Evolutionary conservation across 306 rosid genomes (phyloP).

Genomic region (Prosopis cineraria): DNA sequence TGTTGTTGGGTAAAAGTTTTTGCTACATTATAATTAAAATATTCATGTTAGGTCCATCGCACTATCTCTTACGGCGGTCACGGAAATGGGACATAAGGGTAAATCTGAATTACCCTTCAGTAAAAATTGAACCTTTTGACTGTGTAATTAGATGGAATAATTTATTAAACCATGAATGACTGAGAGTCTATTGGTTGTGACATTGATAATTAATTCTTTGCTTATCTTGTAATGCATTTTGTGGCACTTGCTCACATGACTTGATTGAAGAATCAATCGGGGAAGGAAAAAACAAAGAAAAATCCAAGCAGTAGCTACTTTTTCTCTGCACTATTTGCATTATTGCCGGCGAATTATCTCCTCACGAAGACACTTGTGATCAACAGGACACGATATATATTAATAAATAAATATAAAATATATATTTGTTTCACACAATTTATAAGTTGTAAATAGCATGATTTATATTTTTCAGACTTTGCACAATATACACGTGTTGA

Average conservation of each 20-base stretch:
- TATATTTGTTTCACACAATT: too few relatives aligned
- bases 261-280: not conserved
- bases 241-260: not conserved
- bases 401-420: too few relatives aligned
- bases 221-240: constrained; percentile 10
- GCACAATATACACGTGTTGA: too few relatives aligned
- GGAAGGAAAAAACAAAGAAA: not conserved
- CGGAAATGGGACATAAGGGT: constrained; percentile 36
- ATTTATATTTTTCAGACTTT: too few relatives aligned
- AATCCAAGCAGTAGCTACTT: not conserved
- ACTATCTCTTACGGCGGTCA: constrained; percentile 29
- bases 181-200: constrained; percentile 9
- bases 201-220: constrained; percentile 27
- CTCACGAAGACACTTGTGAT: not conserved
- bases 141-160: constrained; percentile 30
- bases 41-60: constrained; percentile 31
- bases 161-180: constrained; percentile 11
- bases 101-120: constrained; percentile 28
- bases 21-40: constrained; percentile 37
- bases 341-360: not conserved
- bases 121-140: constrained; percentile 38
- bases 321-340: not conserved
- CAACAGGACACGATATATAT: too few relatives aligned
- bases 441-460: too few relatives aligned
- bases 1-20: constrained; percentile 39